phyloP scores from a whole-genome alignment of 73 alveolate genomes.

The Effrenium voratum region DNA sequence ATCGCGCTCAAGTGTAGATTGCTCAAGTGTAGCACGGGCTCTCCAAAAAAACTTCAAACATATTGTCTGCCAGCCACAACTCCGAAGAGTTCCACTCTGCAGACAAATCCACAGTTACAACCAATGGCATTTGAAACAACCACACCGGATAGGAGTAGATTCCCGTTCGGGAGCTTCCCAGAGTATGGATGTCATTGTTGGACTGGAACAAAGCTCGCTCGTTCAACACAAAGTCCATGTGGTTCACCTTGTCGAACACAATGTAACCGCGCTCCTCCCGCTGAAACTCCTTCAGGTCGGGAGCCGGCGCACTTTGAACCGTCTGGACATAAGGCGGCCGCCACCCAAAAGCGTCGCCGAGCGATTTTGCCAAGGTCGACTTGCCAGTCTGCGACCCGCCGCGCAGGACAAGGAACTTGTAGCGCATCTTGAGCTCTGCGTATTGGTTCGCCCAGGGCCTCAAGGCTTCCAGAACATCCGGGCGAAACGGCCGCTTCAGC shows the following conservation, averaged over 20 bases:
- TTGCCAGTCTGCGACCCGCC: slow-evolving; percentile 60
- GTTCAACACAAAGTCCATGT: slow-evolving; percentile 12
- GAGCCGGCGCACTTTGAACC: slow-evolving; percentile 25
- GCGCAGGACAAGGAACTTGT: slow-evolving; percentile 47
- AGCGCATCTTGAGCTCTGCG: neutral
- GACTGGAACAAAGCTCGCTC: slow-evolving; percentile 4
- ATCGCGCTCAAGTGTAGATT: too few species aligned
- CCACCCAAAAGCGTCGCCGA: neutral
- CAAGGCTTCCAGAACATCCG: neutral
- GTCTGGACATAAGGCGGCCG: slow-evolving; percentile 21
- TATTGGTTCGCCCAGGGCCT: neutral
- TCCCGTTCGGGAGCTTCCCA: neutral
- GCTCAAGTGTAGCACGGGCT: slow-evolving; percentile 14
- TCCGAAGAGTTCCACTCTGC: neutral
- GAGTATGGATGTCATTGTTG: neutral
- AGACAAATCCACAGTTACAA: slow-evolving; percentile 10
- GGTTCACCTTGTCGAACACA: slow-evolving; percentile 28
- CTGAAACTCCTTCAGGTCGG: slow-evolving; percentile 1
- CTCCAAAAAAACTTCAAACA: neutral
- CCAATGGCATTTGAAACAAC: neutral
- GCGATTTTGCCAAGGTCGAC: slow-evolving; percentile 17
- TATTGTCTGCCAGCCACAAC: neutral
- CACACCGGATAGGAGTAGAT: slow-evolving; percentile 32
- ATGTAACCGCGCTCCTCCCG: neutral
- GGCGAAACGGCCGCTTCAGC: neutral